Evolutionary conservation across 2,329 filamentous ascomycete species (phyloP), one percentile per base, ranked within the genome.

Genomic region (Pseudogymnoascus sp.): DNA sequence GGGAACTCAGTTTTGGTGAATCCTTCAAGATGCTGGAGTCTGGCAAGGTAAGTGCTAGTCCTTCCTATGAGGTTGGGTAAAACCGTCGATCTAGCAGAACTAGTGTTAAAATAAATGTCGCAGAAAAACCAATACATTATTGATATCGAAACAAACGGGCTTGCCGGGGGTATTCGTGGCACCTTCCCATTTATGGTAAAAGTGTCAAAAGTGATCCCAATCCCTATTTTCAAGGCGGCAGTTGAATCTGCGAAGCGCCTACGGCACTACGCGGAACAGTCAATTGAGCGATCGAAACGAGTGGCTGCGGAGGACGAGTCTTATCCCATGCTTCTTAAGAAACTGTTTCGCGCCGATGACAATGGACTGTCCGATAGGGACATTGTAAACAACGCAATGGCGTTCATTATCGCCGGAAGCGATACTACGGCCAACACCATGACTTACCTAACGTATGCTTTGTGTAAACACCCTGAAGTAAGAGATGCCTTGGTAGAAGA

Each of bases 1-100:
- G 78, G 0, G 77, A 84, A 61, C 70, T 86, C 5, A 78, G 74
- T 1, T 85, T 86, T 70, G 83, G 83, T 0, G 78, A 84, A n/a
- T 81, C 81, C 0, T 85, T 85, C 64, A 71, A 73, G 0, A 80
- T 80, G 74, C 70, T 86, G 3, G 81, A 85, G 63, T 70, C 71
- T 3, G 81, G 80, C 14, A 71, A 80, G 73, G 81, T 83, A 68
- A 65, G 73, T 19, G 16, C 14, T 36, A 65, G 73, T 19, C 39
- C 14, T 13, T 28, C 16, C 51, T 60, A 28, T 13, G 39, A 43
- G 3, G 19, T 21, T 21, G 16, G 1, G 16, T 21, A 43, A 43
- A 43, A 21, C 39, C 8, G 39, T 11, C 16, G 3, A 43, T 11
- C 7, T 21, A 19, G n/a, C 39, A 13, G 16, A 43, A 21, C 10